Conservation (phyloP, 331 rosid species). For the Pyracantha coccinea region DNA sequence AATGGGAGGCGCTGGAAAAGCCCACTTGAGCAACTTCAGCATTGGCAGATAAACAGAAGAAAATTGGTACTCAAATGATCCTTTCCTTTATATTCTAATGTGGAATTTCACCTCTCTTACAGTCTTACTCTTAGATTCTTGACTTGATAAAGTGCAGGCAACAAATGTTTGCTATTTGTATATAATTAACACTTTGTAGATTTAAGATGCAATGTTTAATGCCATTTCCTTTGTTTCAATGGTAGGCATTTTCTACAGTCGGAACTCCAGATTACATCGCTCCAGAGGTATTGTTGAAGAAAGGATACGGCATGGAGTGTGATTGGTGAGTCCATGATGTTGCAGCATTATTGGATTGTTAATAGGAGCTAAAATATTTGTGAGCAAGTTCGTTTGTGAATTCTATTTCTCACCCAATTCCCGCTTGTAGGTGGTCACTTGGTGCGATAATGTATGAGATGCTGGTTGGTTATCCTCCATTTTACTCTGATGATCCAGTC, state of each 20-base stretch:
- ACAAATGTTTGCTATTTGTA: not conserved
- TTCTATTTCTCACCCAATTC: constrained; percentile 9
- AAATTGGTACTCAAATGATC: constrained; percentile 35
- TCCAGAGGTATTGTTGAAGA: constrained; percentile 86
- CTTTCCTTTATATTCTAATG: not conserved
- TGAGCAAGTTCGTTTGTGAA: not conserved
- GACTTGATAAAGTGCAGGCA: not conserved
- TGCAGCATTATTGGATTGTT: not conserved
- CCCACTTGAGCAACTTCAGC: constrained; percentile 92
- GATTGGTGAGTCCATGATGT: constrained; percentile 58
- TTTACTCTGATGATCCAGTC: constrained; percentile 89
- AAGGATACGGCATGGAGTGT: constrained; percentile 83
- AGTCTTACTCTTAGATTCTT: not conserved
- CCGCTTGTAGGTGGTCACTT: constrained; percentile 89
- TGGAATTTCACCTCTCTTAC: not conserved
- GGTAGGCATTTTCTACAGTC: constrained; percentile 86
- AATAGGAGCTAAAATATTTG: not conserved
- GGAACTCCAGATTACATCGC: constrained; percentile 98
- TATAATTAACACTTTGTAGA: not conserved
- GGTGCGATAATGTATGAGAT: constrained; percentile 96
- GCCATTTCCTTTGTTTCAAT: constrained; percentile 13
- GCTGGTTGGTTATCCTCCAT: constrained; percentile 97
- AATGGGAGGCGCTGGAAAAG: constrained; percentile 94
- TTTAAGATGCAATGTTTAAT: not conserved
- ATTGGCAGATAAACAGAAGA: constrained; percentile 94